Evolutionary conservation across 306 rosid genomes (phyloP).

Genomic region (Castanea sativa): DNA sequence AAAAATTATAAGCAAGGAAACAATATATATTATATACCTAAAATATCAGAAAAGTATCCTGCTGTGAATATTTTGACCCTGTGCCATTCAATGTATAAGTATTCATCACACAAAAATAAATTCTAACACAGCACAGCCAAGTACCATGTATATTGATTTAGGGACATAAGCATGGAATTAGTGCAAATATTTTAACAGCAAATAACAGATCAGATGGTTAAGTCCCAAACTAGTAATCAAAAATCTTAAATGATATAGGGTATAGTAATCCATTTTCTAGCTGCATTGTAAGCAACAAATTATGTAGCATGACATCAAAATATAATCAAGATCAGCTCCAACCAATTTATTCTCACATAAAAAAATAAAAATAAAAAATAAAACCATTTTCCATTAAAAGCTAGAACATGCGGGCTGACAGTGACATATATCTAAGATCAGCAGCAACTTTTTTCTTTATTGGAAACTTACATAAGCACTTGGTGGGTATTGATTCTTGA

Average conservation of each 20-base stretch:
- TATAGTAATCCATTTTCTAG: not conserved
- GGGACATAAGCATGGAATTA: not conserved
- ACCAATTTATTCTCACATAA: conserved; percentile 10
- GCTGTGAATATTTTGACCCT: not conserved
- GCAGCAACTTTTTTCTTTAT: not conserved
- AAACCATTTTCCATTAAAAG: not conserved
- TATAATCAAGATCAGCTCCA: conserved; percentile 11
- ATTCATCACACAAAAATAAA: not conserved
- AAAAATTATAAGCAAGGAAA: not conserved
- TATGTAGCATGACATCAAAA: conserved; percentile 13
- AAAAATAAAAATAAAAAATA: not conserved
- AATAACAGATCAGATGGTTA: not conserved
- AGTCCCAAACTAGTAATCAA: not conserved
- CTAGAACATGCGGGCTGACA: not conserved
- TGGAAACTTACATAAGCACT: no score
- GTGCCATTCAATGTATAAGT: not conserved
- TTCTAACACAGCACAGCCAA: not conserved
- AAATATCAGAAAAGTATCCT: not conserved
- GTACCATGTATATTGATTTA: not conserved
- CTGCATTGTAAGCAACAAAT: not conserved
- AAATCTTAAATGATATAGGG: not conserved
- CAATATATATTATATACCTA: not conserved
- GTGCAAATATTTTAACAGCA: not conserved
- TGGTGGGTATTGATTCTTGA: no score
- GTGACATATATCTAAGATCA: not conserved